Evolutionary conservation across 1,139 yeast species (phyloP).

Genomic region (Magnusiomyces tetraspermus): DNA sequence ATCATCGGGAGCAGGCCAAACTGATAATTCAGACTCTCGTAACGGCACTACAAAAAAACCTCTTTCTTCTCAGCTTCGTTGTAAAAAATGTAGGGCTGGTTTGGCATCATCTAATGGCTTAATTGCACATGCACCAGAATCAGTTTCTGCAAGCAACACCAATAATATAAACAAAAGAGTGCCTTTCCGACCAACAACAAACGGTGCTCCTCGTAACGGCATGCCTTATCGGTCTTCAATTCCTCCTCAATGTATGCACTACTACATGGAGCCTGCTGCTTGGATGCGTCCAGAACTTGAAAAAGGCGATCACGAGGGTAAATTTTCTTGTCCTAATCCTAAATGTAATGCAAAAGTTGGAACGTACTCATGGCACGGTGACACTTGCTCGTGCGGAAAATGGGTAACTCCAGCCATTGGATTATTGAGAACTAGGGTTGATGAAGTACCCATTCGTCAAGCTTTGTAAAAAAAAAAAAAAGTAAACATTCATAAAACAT

Average conservation of each 20-base stretch:
- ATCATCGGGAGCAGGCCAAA: not conserved
- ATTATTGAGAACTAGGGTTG: slow-evolving; percentile 72
- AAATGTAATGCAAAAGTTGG: slow-evolving; percentile 69
- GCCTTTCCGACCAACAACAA: not conserved
- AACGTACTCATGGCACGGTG: slow-evolving; percentile 91
- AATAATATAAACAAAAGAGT: not conserved
- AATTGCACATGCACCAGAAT: slow-evolving; percentile 18
- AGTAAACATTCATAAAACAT: not conserved
- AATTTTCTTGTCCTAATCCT: slow-evolving; percentile 57
- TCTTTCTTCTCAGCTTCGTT: slow-evolving; percentile 39
- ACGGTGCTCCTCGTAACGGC: slow-evolving; percentile 23
- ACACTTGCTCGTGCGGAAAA: slow-evolving; percentile 86
- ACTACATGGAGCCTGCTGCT: slow-evolving; percentile 68
- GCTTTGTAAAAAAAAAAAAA: not conserved
- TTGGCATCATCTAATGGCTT: slow-evolving; percentile 40
- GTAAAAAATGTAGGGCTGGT: slow-evolving; percentile 50
- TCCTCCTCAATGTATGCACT: slow-evolving; percentile 77
- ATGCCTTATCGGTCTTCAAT: slow-evolving; percentile 38
- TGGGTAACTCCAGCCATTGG: slow-evolving; percentile 95
- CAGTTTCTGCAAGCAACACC: not conserved
- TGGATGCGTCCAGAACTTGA: slow-evolving; percentile 85
- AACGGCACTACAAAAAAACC: not conserved
- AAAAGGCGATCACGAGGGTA: slow-evolving; percentile 69
- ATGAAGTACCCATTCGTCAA: slow-evolving; percentile 37
- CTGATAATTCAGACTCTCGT: not conserved